Evolutionary conservation across 148 eudicot species (phyloP), one percentile per base, ranked within the genome.

Genomic region (Rhododendron henanense): DNA sequence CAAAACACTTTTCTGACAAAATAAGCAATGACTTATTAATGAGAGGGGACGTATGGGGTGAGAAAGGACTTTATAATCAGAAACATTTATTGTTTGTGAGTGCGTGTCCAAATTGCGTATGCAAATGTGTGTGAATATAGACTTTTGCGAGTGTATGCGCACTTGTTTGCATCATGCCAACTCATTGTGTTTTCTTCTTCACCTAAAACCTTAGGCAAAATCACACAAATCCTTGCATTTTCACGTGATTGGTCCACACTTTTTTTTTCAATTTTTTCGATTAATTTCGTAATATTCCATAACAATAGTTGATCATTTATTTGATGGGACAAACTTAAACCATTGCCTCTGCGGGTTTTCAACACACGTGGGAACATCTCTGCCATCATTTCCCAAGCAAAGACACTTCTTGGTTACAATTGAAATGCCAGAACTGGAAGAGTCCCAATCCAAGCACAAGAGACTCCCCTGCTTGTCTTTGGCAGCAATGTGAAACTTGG

Each of bases 331-430:
- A 79, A 91, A 78, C 74, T 88, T 91, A 59, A 91, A 89, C 92
- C 92, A 91, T 78, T 91, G 92, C 3, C 78, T 78, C 83, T 86
- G 85, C 0, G 92, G 92, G 85, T 91, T 88, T 1, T 89, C 87
- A 31, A 1, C 63, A 63, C 90, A 89, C 41, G 16, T 47, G 15
- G 87, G 81, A 73, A 84, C 39, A 82, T 91, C 88, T 14, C 23
- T 78, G 33, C 69, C 41, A 76, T 87, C 75, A 59, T 67, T 86
- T 69, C 81, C 87, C 39, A 89, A 51, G 37, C 90, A 88, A 47
- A 91, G 79, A 71, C 93, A 90, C 78, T 84, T 85, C 47, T 45
- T 87, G 1, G 91, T 87, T 19, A 87, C 69, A 48, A 91, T 9
- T 18, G 47, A 78, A 44, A 83, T 31, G 63, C 39, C 35, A 14